Evolutionary conservation across 2,329 filamentous ascomycete genomes (phyloP).

Genomic region (Botrytis squamosa): DNA sequence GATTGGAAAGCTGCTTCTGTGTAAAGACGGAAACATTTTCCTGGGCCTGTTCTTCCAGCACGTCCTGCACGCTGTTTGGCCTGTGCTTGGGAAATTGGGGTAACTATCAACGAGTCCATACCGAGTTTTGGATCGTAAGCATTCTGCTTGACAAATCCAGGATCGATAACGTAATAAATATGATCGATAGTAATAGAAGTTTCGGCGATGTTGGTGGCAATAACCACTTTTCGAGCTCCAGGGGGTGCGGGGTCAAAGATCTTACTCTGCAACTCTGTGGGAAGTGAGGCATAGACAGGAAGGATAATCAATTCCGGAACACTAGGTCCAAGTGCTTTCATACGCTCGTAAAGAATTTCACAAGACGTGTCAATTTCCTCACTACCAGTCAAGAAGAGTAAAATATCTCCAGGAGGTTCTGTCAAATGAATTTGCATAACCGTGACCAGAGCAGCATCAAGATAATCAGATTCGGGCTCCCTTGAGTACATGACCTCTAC

Average conservation of each 20-base stretch:
- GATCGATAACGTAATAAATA: slow-evolving; percentile 96
- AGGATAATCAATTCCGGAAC: slow-evolving; percentile 91
- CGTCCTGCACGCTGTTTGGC: slow-evolving; percentile 92
- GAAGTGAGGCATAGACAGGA: slow-evolving; percentile 93
- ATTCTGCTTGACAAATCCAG: slow-evolving; percentile 96
- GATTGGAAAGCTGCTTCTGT: slow-evolving; percentile 94
- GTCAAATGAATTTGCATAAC: slow-evolving; percentile 98
- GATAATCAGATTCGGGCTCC: slow-evolving; percentile 92
- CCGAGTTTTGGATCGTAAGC: slow-evolving; percentile 95
- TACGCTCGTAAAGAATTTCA: slow-evolving; percentile 89
- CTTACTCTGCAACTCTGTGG: slow-evolving; percentile 86
- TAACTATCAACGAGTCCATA: slow-evolving; percentile 95
- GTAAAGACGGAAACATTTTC: slow-evolving; percentile 93
- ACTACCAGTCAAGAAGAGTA: slow-evolving; percentile 95
- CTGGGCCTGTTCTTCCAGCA: slow-evolving; percentile 90
- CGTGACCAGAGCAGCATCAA: slow-evolving; percentile 90
- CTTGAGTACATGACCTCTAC: slow-evolving; percentile 94
- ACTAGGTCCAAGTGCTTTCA: slow-evolving; percentile 88
- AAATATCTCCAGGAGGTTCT: slow-evolving; percentile 87
- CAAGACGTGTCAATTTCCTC: slow-evolving; percentile 97
- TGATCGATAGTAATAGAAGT: slow-evolving; percentile 97
- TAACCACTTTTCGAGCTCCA: slow-evolving; percentile 88
- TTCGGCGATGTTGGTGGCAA: slow-evolving; percentile 97
- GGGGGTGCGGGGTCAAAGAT: slow-evolving; percentile 93
- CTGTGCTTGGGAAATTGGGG: slow-evolving; percentile 94